These are phyloP conservation scores for Hibiscus syriacus DNA, from an alignment of 345 rosid species.

Conservation along the genomic window DNA sequence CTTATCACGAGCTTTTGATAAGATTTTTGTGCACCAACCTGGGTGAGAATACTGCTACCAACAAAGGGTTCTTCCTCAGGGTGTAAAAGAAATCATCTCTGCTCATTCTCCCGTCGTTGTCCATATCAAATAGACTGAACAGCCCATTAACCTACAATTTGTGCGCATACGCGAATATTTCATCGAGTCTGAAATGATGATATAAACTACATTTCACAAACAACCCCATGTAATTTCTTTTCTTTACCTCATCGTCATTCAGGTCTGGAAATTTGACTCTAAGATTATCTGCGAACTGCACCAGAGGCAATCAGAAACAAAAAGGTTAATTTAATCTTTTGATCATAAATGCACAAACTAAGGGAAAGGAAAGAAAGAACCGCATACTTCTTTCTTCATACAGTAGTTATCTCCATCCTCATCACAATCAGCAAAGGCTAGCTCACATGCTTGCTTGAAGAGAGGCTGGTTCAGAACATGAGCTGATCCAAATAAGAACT, in stretches of 20 bases:
- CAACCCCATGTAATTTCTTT: background rate
- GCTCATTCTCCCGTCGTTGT: conserved; percentile 47
- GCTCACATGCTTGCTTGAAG: conserved; percentile 63
- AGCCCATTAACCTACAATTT: conserved; percentile 46
- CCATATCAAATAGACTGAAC: conserved; percentile 42
- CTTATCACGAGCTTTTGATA: conserved; percentile 14
- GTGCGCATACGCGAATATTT: background rate
- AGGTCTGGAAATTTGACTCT: conserved; percentile 47
- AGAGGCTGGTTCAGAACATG: conserved; percentile 58
- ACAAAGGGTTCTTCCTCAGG: conserved; percentile 62
- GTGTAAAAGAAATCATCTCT: conserved; percentile 47
- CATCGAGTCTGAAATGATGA: background rate
- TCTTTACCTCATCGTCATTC: conserved; percentile 49
- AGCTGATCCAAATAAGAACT: conserved; percentile 82
- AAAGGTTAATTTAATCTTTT: conserved; percentile 10
- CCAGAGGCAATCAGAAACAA: conserved; percentile 8
- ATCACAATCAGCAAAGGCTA: conserved; percentile 55
- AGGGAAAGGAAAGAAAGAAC: background rate
- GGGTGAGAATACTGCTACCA: conserved; percentile 54
- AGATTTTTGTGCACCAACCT: conserved; percentile 20
- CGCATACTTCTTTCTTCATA: conserved; percentile 52
- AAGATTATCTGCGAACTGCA: conserved; percentile 56
- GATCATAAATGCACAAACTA: background rate
- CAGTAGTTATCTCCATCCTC: conserved; percentile 36
- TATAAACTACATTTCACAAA: background rate